phyloP scores from a whole-genome alignment of 768 basidiomycete genomes.

The Tulasnella sp. region DNA sequence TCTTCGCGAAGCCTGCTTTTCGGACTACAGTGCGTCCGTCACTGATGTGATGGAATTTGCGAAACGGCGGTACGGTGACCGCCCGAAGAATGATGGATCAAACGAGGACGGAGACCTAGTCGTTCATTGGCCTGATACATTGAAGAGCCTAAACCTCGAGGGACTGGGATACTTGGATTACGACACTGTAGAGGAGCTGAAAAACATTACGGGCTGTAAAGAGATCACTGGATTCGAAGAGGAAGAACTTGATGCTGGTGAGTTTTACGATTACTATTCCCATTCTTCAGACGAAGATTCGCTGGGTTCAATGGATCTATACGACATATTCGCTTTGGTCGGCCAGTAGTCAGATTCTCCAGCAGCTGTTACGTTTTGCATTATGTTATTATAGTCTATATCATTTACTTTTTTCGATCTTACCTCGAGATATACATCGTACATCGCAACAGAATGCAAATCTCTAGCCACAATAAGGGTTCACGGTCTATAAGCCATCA shows the following conservation, averaged over 20 bases:
- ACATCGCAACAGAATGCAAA: too few relatives aligned
- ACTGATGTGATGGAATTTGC: background rate
- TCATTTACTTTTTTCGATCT: too few relatives aligned
- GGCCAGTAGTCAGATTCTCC: too few relatives aligned
- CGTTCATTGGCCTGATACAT: background rate
- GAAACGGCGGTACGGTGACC: background rate
- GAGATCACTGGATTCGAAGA: too few relatives aligned
- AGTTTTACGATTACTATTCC: background rate
- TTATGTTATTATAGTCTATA: too few relatives aligned
- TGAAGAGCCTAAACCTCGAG: background rate
- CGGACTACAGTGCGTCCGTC: background rate
- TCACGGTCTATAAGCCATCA: too few relatives aligned
- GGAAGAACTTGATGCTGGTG: too few relatives aligned
- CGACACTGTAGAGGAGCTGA: background rate
- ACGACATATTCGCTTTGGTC: background rate
- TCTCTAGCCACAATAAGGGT: too few relatives aligned
- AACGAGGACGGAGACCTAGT: background rate
- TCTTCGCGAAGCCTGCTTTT: background rate
- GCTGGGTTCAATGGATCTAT: background rate
- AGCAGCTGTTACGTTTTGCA: too few relatives aligned
- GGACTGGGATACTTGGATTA: background rate
- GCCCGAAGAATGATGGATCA: background rate
- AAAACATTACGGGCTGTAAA: background rate
- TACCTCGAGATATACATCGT: too few relatives aligned
- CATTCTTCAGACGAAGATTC: background rate